phyloP scores from a whole-genome alignment of 441 rosid species.

The Kokia cookei region DNA sequence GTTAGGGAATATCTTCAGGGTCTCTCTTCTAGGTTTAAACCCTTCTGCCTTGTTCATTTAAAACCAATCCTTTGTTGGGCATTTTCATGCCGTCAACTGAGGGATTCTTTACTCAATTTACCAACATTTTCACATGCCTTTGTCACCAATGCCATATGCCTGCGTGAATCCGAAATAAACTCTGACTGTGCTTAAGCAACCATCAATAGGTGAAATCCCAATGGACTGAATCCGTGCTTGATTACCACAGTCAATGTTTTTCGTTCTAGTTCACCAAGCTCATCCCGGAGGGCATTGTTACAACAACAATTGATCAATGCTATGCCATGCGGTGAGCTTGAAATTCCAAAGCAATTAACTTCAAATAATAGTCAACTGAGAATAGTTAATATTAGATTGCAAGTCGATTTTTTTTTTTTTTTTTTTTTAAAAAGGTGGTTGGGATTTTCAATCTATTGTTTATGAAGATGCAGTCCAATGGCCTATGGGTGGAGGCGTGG shows the following conservation, averaged over 20 bases:
- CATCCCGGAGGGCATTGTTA: slow-evolving; percentile 41
- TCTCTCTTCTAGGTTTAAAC: slow-evolving; percentile 38
- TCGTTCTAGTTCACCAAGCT: slow-evolving; percentile 31
- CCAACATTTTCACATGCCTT: slow-evolving; percentile 31
- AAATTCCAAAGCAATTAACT: neutral
- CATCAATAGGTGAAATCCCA: slow-evolving; percentile 31
- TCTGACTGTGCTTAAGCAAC: slow-evolving; percentile 5
- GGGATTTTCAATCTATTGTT: neutral
- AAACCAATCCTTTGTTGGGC: slow-evolving; percentile 27
- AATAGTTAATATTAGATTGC: neutral
- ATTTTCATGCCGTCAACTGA: slow-evolving; percentile 21
- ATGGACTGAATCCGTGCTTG: slow-evolving; percentile 29
- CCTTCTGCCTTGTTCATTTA: slow-evolving; percentile 37
- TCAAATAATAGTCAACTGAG: neutral
- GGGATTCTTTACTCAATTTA: slow-evolving; percentile 29
- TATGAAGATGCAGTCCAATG: neutral
- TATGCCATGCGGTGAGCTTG: neutral
- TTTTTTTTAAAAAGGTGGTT: neutral
- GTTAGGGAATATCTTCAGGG: slow-evolving; percentile 40
- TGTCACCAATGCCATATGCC: slow-evolving; percentile 10
- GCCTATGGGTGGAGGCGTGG: too few species aligned
- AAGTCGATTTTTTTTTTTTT: neutral
- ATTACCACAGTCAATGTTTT: slow-evolving; percentile 43
- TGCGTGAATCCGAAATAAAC: slow-evolving; percentile 18
- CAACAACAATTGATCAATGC: neutral